phyloP scores from a whole-genome alignment of 768 basidiomycete species.

The Lactarius sanguifluus region DNA sequence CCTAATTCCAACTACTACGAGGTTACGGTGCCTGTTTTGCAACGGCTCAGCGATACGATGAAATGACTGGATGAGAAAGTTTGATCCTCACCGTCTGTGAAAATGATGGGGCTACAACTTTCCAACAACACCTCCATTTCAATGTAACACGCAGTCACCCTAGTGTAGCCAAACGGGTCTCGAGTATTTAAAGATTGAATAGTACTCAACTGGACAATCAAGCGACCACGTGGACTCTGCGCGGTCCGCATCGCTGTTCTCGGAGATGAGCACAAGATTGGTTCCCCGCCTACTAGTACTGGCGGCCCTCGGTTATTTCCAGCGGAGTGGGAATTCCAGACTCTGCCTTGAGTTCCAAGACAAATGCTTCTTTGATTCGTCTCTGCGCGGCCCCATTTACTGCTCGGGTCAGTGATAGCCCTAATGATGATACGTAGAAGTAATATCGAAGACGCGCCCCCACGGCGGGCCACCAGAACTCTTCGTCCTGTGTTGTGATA shows the following conservation, averaged over 20 bases:
- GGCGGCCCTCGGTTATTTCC: not conserved
- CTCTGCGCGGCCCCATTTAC: not conserved
- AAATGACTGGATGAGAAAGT: not conserved
- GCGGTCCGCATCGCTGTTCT: not conserved
- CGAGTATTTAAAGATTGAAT: not conserved
- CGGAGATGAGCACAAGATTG: not conserved
- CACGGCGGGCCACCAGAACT: not conserved
- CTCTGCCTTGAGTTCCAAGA: not conserved
- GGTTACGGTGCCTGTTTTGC: not conserved
- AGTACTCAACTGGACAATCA: slow-evolving; percentile 1
- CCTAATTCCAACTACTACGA: slow-evolving; percentile 1
- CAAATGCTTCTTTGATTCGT: not conserved
- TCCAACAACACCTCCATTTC: slow-evolving; percentile 10
- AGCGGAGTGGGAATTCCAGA: not conserved
- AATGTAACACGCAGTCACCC: not conserved
- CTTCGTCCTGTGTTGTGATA: not conserved
- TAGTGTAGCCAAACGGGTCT: not conserved
- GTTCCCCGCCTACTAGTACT: not conserved
- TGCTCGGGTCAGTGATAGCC: not conserved
- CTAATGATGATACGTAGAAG: slow-evolving; percentile 2
- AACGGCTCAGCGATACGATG: not conserved
- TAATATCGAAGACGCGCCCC: not conserved
- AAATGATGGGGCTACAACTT: slow-evolving; percentile 9
- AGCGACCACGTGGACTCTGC: not conserved
- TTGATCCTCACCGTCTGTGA: too few relatives aligned